Conservation (phyloP, 2,329 filamentous ascomycete genomes). For the Eutypa lata region DNA sequence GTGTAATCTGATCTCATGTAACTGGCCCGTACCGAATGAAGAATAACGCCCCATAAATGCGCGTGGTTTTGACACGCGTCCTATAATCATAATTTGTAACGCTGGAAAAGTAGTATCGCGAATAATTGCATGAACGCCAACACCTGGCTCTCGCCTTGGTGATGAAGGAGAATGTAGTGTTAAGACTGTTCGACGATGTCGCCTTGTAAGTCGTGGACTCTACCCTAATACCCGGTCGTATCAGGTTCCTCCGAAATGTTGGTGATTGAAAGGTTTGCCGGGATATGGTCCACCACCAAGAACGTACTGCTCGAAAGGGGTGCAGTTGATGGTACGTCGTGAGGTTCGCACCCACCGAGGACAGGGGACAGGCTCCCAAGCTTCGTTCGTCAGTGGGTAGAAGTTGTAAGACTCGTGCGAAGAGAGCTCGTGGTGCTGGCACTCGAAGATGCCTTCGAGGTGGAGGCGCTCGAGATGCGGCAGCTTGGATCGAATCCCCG, state of each 20-base stretch:
- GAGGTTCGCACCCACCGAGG: slow-evolving; percentile 27
- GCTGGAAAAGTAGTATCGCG: background rate
- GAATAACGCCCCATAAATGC: no score
- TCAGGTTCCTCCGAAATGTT: slow-evolving; percentile 13
- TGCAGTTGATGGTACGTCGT: slow-evolving; percentile 33
- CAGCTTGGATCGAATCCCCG: slow-evolving; percentile 33
- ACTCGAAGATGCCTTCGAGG: slow-evolving; percentile 44
- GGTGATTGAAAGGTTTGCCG: slow-evolving; percentile 15
- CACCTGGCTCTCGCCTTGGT: background rate
- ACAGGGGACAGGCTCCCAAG: slow-evolving; percentile 32
- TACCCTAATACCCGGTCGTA: no score
- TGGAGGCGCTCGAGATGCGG: slow-evolving; percentile 39
- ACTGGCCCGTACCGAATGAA: background rate
- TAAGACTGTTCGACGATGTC: background rate
- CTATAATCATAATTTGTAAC: no score
- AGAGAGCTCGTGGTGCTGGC: slow-evolving; percentile 33
- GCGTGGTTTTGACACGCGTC: no score
- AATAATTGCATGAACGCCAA: background rate
- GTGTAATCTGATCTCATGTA: background rate
- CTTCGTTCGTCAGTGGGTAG: slow-evolving; percentile 37
- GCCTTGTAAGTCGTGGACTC: no score
- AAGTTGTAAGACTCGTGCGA: slow-evolving; percentile 41
- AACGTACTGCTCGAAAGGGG: slow-evolving; percentile 39
- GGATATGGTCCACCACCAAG: slow-evolving; percentile 37
- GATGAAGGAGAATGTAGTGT: background rate